Conservation (phyloP, 208 protist genomes). For the Leishmania turanica region DNA sequence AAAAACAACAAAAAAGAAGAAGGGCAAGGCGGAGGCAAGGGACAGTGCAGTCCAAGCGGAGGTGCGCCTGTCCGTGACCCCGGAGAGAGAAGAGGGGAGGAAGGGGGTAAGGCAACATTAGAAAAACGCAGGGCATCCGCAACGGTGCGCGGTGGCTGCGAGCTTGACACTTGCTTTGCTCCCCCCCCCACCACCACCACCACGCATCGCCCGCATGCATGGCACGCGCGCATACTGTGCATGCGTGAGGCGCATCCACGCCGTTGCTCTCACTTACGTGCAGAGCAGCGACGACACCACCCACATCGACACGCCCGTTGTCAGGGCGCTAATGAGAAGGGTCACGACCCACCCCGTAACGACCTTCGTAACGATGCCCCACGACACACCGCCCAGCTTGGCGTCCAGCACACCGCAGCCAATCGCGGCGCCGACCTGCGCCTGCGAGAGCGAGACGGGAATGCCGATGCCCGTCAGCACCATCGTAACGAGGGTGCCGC, state of each 20-base stretch:
- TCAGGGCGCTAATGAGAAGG: constrained; percentile 70
- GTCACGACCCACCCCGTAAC: constrained; percentile 75
- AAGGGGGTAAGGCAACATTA: not conserved
- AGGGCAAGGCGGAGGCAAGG: not conserved
- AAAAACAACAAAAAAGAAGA: not conserved
- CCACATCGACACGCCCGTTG: constrained; percentile 61
- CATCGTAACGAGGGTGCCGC: constrained; percentile 83
- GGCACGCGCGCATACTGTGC: not conserved
- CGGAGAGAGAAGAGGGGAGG: not conserved
- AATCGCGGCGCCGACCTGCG: constrained; percentile 77
- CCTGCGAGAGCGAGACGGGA: constrained; percentile 82
- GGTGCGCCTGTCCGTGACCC: not conserved
- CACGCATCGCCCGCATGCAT: no score
- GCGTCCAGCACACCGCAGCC: constrained; percentile 82
- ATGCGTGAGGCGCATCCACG: not conserved
- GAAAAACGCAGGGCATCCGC: not conserved
- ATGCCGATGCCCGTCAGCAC: constrained; percentile 81
- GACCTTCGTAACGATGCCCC: constrained; percentile 73
- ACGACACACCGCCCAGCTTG: constrained; percentile 59
- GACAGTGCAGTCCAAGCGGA: not conserved
- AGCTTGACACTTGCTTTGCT: not conserved
- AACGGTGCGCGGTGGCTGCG: not conserved
- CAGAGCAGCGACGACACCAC: constrained; percentile 44
- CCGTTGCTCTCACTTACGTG: not conserved
- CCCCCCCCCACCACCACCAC: no score